These are phyloP conservation scores for Pisolithus sp. DNA, from an alignment of 768 basidiomycete species.

Conservation along the genomic window DNA sequence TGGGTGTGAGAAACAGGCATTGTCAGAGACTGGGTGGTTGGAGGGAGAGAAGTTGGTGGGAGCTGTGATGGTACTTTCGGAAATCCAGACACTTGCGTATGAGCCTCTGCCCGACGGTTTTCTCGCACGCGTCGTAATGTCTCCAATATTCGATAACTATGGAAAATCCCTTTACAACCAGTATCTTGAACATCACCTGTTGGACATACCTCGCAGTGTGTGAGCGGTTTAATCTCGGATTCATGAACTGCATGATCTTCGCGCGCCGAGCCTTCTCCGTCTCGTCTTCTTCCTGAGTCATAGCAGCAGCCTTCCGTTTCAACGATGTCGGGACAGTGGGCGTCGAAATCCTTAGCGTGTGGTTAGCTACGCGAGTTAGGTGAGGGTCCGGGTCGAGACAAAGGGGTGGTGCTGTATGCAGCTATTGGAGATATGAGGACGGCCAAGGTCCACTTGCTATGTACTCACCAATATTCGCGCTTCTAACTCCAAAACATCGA, in stretches of 20 bases:
- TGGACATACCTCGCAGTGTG: conserved; percentile 42
- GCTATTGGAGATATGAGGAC: conserved; percentile 33
- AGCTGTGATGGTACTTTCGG: conserved; percentile 26
- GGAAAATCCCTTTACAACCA: neutral
- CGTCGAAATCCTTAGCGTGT: conserved; percentile 63
- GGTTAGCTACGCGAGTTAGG: conserved; percentile 70
- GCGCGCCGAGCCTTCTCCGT: conserved; percentile 63
- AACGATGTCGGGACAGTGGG: conserved; percentile 67
- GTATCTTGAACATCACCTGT: neutral
- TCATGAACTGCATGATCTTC: conserved; percentile 79
- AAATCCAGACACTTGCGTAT: conserved; percentile 19
- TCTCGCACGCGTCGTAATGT: conserved; percentile 30
- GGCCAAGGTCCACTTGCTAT: neutral
- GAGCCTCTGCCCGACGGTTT: conserved; percentile 21
- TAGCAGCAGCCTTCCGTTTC: conserved; percentile 66
- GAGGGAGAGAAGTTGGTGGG: conserved; percentile 22
- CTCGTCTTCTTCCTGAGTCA: conserved; percentile 73
- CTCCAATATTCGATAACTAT: conserved; percentile 57
- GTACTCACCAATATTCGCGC: conserved; percentile 60
- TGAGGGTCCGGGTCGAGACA: conserved; percentile 79
- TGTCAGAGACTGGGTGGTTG: conserved; percentile 31
- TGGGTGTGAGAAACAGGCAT: conserved; percentile 28
- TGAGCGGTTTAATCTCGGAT: conserved; percentile 45
- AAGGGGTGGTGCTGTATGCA: conserved; percentile 67
- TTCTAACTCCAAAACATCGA: conserved; percentile 67